phyloP scores from a whole-genome alignment of 805 yeast species.

The Helenozyma baotianmanensis region DNA sequence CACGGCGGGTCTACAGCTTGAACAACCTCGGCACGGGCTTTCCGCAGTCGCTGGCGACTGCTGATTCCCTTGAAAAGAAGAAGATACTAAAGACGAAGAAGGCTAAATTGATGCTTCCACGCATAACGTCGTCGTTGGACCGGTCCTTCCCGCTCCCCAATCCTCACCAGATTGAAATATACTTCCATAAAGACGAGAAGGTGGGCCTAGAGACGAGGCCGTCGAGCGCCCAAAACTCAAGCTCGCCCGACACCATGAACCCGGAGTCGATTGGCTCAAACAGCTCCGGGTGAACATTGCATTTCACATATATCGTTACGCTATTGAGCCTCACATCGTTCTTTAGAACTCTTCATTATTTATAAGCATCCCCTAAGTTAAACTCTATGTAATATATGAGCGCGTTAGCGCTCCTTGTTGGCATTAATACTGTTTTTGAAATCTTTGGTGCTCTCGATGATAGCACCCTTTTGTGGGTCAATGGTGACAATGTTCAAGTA shows the following conservation, averaged over 20 bases:
- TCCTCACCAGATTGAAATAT: conserved; percentile 15
- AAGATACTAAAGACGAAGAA: conserved; percentile 2
- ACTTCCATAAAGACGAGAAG: conserved; percentile 11
- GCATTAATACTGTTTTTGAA: conserved; percentile 30
- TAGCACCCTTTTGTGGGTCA: conserved; percentile 33
- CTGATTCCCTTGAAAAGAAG: too few relatives aligned
- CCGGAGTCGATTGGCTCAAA: neutral
- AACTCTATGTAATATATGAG: too few relatives aligned
- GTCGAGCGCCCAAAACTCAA: conserved; percentile 1
- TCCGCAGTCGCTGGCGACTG: neutral
- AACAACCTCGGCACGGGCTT: too few relatives aligned
- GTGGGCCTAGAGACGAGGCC: conserved; percentile 13
- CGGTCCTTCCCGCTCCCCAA: conserved; percentile 17
- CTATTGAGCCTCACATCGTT: too few relatives aligned
- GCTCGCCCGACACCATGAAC: conserved; percentile 1
- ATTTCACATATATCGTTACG: too few relatives aligned
- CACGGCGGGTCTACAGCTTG: conserved; percentile 1
- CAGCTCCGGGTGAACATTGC: too few relatives aligned
- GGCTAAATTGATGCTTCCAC: conserved; percentile 6
- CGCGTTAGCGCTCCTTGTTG: too few relatives aligned
- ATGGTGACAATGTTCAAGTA: conserved; percentile 47
- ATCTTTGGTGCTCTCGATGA: conserved; percentile 41
- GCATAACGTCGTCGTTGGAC: conserved; percentile 10
- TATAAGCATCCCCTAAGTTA: too few relatives aligned
- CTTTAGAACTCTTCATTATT: too few relatives aligned